Percentiles rank a stretch among this genome's conserved stretches.
These are phyloP conservation scores for Lecanosticta acicola DNA, from an alignment of 2,329 filamentous ascomycete genomes.

Conservation along the genomic window DNA sequence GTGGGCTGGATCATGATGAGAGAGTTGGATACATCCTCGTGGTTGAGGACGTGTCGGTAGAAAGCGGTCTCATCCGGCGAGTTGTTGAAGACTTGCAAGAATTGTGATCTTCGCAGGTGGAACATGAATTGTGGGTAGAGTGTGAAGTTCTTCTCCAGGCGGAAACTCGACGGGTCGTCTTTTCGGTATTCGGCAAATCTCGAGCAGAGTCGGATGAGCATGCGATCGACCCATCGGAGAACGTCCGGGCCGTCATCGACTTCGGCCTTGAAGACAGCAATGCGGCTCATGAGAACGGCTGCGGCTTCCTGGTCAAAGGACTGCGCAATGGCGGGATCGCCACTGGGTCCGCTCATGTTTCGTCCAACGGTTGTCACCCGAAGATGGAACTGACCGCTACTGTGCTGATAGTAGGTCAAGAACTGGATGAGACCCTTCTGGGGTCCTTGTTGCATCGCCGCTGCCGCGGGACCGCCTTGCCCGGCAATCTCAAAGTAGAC, in stretches of 20 bases:
- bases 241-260: constrained; percentile 98
- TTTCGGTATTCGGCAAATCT: constrained; percentile 97
- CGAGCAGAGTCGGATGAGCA: constrained; percentile 94
- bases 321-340: constrained; percentile 89
- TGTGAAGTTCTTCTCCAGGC: constrained; percentile 97
- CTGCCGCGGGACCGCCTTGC: constrained; percentile 69
- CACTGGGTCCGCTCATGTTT: constrained; percentile 85
- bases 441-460: constrained; percentile 71
- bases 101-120: constrained; percentile 92
- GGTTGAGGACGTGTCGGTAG: constrained; percentile 92
- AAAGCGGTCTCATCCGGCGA: constrained; percentile 99
- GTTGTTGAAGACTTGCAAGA: constrained; percentile 98
- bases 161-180: constrained; percentile 95
- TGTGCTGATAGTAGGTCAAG: constrained; percentile 96
- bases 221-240: constrained; percentile 93
- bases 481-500: constrained; percentile 97
- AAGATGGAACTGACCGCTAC: constrained; percentile 91
- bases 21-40: constrained; percentile 94
- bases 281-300: constrained; percentile 96
- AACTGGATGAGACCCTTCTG: constrained; percentile 98
- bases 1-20: constrained; percentile 99
- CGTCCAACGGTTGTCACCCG: constrained; percentile 90
- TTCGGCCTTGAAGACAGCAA: constrained; percentile 97
- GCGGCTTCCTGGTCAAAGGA: constrained; percentile 98
- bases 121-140: constrained; percentile 99